phyloP scores from a whole-genome alignment of 805 yeast species.

The Myxozyma nipponensis region DNA sequence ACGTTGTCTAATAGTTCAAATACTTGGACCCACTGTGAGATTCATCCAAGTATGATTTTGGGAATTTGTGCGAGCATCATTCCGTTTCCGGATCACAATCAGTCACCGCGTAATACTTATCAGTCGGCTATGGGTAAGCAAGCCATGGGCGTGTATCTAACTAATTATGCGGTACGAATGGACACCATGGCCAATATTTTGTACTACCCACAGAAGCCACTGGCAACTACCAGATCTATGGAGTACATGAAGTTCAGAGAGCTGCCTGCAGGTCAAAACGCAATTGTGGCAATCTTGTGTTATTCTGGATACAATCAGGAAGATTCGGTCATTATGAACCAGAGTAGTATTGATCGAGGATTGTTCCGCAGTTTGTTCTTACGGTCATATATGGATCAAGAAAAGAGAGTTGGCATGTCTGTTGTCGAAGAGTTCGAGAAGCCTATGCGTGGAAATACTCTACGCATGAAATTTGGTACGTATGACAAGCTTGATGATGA shows the following conservation, averaged over 20 bases:
- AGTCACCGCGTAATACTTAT: constrained; percentile 98
- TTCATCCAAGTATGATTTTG: constrained; percentile 96
- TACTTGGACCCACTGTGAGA: constrained; percentile 97
- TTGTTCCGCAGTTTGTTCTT: constrained; percentile 92
- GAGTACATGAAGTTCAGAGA: constrained; percentile 96
- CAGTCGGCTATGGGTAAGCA: constrained; percentile 99
- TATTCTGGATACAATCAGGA: constrained; percentile 98
- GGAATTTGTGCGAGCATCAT: constrained; percentile 98
- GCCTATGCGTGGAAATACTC: constrained; percentile 90
- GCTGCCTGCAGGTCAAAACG: constrained; percentile 98
- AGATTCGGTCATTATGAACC: constrained; percentile 99
- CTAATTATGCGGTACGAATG: constrained; percentile 95
- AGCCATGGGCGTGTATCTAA: constrained; percentile 98
- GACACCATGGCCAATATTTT: constrained; percentile 98
- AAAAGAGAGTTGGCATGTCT: constrained; percentile 96
- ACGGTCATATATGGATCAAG: constrained; percentile 98
- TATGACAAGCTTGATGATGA: constrained; percentile 98
- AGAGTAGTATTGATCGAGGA: constrained; percentile 94
- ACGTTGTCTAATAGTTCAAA: constrained; percentile 57
- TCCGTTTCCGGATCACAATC: constrained; percentile 99
- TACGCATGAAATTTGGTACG: constrained; percentile 95
- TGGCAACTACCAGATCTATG: constrained; percentile 98
- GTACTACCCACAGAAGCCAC: constrained; percentile 96
- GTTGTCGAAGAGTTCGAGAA: constrained; percentile 97
- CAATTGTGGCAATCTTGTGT: constrained; percentile 96